Base-by-base conservation (phyloP, 2,329 filamentous ascomycete species). In the Paraphaeosphaeria minitans region DNA sequence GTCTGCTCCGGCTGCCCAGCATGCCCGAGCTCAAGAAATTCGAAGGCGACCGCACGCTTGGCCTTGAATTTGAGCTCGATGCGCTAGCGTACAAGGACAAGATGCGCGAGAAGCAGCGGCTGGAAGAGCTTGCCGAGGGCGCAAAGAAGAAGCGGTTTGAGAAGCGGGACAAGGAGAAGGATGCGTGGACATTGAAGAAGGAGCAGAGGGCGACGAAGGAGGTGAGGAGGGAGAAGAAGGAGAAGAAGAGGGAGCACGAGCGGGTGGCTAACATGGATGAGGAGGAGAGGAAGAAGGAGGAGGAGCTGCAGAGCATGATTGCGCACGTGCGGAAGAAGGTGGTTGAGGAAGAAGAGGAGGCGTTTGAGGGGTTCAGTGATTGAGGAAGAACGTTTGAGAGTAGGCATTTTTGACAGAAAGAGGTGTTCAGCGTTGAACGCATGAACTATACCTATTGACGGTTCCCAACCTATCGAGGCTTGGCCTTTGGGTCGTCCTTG, bases 1-100 rank as follows among this genome's bases (percentile, higher is more conserved):
- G 92, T 1, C 82, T 99, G 0, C 82, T 97, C 2, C 88, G 88
- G 52, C 83, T 98, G 63, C 95, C 95, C 4, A 92, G 90, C 73
- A 99, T 99, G 95, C 94, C 95, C 0, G 95, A 99, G 76, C 80
- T 81, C 22, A 82, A 80, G 64, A 77, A 76, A 16, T 79, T 79
- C 68, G 77, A 79, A 14, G 75, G 77, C n/a, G 79, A 83, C 60
- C 73, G 78, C 21, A 74, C 66, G 5, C 68, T 80, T 1, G 78
- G 79, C 2, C 66, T 81, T 0, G 61, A 66, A 3, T 65, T 82
- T 21, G 75, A 81, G 51, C 75, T 79, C n/a, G 68, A 78, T 46
- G 63, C 64, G 0, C 75, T 78, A 22, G 71, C 72, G 0, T 83
- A 82, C 65, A 79, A 78, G 27, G 81, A 83, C 59, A 80, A 79